These are phyloP conservation scores for Alternaria triticimaculans DNA, from an alignment of 2,329 filamentous ascomycete species.

Conservation along the genomic window DNA sequence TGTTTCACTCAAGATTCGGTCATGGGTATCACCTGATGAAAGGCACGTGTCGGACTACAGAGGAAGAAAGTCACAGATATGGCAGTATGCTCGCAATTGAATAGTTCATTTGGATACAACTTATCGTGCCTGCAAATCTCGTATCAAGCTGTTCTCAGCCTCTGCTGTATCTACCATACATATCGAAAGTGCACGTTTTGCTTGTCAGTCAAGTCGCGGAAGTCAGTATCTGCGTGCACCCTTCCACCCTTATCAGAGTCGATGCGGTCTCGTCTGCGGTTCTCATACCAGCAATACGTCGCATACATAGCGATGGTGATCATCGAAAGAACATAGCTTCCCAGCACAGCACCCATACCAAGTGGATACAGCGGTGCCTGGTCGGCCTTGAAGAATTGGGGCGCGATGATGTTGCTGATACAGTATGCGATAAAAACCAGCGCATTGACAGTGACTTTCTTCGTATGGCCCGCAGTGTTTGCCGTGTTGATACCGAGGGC, in stretches of 20 bases:
- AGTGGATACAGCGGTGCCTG: conserved; percentile 44
- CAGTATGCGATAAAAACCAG: conserved; percentile 51
- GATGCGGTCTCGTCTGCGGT: conserved; percentile 26
- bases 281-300: conserved; percentile 40
- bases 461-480: conserved; percentile 44
- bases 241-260: conserved; percentile 22
- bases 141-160: not conserved
- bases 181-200: conserved; percentile 37
- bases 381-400: conserved; percentile 47
- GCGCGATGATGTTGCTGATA: conserved; percentile 50
- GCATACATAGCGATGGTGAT: conserved; percentile 41
- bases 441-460: conserved; percentile 47
- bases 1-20: rapidly evolving
- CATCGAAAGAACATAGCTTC: conserved; percentile 21
- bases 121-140: not conserved
- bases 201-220: conserved; percentile 46
- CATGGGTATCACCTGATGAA: too few species aligned
- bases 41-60: rapidly evolving
- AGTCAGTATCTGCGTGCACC: conserved; percentile 37
- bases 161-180: conserved; percentile 3
- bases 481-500: conserved; percentile 19
- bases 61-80: not conserved
- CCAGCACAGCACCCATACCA: conserved; percentile 14
- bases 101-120: not conserved
- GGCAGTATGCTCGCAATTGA: not conserved